Conservation (phyloP, 352 stramenopile species). For the Phytophthora litchii region DNA sequence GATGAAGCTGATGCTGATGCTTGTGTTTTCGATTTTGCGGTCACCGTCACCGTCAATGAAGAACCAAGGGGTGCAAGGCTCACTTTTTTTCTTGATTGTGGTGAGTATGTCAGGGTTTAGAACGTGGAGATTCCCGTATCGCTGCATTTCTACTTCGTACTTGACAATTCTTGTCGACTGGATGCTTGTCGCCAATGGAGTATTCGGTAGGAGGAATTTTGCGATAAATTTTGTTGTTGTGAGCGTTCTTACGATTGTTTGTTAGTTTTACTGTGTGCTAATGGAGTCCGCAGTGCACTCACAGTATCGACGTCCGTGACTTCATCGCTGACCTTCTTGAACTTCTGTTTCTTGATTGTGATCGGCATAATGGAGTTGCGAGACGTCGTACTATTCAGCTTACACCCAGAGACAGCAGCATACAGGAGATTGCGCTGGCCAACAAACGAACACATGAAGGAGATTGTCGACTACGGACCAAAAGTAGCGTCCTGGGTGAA, state of each 20-base stretch:
- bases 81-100: constrained; percentile 44
- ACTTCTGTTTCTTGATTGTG: constrained; percentile 34
- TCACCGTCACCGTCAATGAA: constrained; percentile 41
- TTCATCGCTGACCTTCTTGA: constrained; percentile 52
- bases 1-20: constrained; percentile 56
- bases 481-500: constrained; percentile 40
- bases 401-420: constrained; percentile 11
- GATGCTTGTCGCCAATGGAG: constrained; percentile 50
- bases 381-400: constrained; percentile 5
- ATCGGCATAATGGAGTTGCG: constrained; percentile 23
- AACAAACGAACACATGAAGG: constrained; percentile 26
- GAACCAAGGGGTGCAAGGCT: constrained; percentile 59
- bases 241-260: constrained; percentile 4
- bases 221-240: neutral
- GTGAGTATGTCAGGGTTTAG: constrained; percentile 31
- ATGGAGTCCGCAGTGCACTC: constrained; percentile 61
- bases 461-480: constrained; percentile 15
- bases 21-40: constrained; percentile 55
- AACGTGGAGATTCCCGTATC: constrained; percentile 38
- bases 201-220: constrained; percentile 47
- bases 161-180: constrained; percentile 41
- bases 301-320: constrained; percentile 66
- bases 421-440: constrained; percentile 14
- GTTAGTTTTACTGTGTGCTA: constrained; percentile 59
- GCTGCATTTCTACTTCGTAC: constrained; percentile 41